Base-by-base conservation (phyloP, 2,329 filamentous ascomycete genomes). In the Pseudogymnoascus sp. region DNA sequence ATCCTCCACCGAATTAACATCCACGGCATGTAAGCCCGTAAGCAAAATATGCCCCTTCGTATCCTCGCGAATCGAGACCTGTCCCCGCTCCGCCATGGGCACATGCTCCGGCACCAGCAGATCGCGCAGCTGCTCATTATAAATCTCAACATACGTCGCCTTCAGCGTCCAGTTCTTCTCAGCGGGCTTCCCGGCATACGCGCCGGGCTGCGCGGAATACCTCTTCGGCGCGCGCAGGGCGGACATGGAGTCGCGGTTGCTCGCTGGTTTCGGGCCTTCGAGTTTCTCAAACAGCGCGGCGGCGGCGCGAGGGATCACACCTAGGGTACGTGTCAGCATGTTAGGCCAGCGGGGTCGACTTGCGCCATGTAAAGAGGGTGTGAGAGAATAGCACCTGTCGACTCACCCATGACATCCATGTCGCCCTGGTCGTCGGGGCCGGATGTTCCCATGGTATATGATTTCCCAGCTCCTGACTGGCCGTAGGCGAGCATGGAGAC, bases 381-480 rank as follows among this genome's bases (percentile, higher is more conserved):
- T 38, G 36, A 61, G 56, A 59, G 56, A 59, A 36, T 36, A 59
- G 56, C 56, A 59, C 56, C 56, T 59, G 56, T 59, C 34, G 59
- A 78, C 89, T 76, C 82, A 95, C 91, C 92, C 89, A 93, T 95
- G 31, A 85, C 76, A 6, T 88, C 83, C 31, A 81, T 68, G 70
- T 93, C 82, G 25, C 79, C 81, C 72, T 96, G 89, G 71, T 97
- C 93, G 21, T 76, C 76, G 1, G 93, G 91, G 4, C 92, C 92
- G 0, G 93, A 92, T 0, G 95, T 99, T 64, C 95, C 95, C 95
- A 99, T 99, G 0, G 95, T 99, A 74, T 96, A 97, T 2, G 93
- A 97, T 78, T 99, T 99, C 70, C 95, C 95, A 10, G 95, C 92
- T 63, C 95, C 95, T 28, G 95, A 99, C 79, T 99, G 95, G 68